These are phyloP conservation scores for Lasiodiplodia theobromae DNA, from an alignment of 2,329 filamentous ascomycete species.

Conservation along the genomic window DNA sequence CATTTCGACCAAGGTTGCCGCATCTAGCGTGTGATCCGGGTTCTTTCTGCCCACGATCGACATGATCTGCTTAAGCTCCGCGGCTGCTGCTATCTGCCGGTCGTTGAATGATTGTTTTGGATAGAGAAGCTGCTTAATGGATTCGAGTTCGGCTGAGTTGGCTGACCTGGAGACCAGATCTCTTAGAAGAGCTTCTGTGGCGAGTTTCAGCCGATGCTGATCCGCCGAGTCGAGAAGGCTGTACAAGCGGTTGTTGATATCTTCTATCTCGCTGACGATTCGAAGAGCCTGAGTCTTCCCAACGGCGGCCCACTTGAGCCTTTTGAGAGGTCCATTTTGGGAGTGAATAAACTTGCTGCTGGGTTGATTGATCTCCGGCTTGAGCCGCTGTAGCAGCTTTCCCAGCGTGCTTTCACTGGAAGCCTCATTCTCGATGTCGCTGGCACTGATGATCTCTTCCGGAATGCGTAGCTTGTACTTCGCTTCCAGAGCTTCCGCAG, in stretches of 20 bases:
- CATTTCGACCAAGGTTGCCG: background rate
- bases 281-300: conserved; percentile 10
- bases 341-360: background rate
- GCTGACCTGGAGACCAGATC: conserved; percentile 10
- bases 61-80: conserved; percentile 16
- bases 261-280: background rate
- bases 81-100: conserved; percentile 5
- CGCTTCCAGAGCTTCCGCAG: background rate
- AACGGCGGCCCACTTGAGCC: conserved; percentile 18
- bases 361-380: background rate
- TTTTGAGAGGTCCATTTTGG: background rate
- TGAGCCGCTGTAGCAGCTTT: background rate
- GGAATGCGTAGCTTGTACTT: conserved; percentile 7
- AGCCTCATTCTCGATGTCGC: no score
- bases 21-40: background rate
- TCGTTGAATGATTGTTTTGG: background rate
- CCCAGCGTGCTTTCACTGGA: background rate
- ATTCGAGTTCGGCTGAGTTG: background rate
- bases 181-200: background rate
- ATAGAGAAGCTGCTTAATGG: background rate
- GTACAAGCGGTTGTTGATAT: conserved; percentile 1
- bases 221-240: conserved; percentile 11
- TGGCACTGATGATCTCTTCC: background rate
- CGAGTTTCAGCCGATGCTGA: background rate
- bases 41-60: background rate